Evolutionary conservation across 805 yeast species (phyloP), one percentile per base, ranked within the genome.

Genomic region (Wickerhamiella galacta): DNA sequence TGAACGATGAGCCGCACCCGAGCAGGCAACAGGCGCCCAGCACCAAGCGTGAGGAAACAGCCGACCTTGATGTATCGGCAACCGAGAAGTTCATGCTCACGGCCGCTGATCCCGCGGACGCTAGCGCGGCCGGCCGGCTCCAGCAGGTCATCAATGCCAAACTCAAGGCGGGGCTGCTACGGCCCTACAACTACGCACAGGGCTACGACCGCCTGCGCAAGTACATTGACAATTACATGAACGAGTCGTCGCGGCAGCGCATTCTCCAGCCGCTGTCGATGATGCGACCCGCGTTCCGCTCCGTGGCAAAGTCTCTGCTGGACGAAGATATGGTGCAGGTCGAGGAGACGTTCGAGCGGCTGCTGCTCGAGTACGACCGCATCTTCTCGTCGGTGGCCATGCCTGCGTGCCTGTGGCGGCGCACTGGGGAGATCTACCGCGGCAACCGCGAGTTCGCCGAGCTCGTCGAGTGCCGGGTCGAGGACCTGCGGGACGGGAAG

Each of bases 371-470:
- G 45, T 83, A 87, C 48, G 96, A 87, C 52, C 64, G 96, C 22
- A 95, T 87, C 3, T 87, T 87, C 57, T 83, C 95, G 0, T 77
- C 93, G 3, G 83, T 87, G 94, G 94, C 95, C 5, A 82, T 87
- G 39, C 96, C 96, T 2, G 95, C 95, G 1, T 87, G 96, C 56
- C 62, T 87, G 19, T 87, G 96, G 95, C 62, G 96, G 51, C 73
- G 96, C 45, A 85, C 96, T 0, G 96, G 96, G 2, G 96, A 87
- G 44, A 87, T 87, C 3, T 87, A 81, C 46, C 57, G 95, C 39
- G 96, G 95, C 1, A 87, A 87, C 54, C 83, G 85, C 51, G 96
- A 87, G 52, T 87, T 87, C 67, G 96, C 95, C 0, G 77, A 85
- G 1, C 55, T 87, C 35, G 95, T 87, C 2, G 93, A 83, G 15